Evolutionary conservation across 2,329 filamentous ascomycete genomes (phyloP).

Genomic region (Diplodia corticola): DNA sequence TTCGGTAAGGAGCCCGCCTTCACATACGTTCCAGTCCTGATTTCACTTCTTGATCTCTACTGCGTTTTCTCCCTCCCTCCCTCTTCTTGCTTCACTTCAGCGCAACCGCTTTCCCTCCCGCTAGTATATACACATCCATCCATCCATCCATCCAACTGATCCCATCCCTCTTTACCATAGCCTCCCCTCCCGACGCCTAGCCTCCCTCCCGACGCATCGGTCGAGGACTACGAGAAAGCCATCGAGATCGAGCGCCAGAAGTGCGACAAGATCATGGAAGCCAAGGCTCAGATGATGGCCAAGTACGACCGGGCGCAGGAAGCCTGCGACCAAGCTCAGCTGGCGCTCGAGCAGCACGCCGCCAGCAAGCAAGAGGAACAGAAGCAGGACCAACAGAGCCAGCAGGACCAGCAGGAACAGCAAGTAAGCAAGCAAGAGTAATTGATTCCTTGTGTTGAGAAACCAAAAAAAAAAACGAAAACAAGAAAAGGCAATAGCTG

Average conservation of each 20-base stretch:
- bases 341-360: neutral
- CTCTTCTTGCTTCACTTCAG: neutral
- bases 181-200: neutral
- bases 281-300: neutral
- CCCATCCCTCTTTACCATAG: neutral
- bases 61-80: neutral
- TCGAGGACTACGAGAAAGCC: slow-evolving; percentile 1
- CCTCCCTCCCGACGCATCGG: neutral
- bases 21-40: neutral
- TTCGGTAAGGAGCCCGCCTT: neutral
- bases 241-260: neutral
- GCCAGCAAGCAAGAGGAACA: too few species aligned
- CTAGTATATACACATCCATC: neutral
- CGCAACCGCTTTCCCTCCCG: too few species aligned
- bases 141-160: neutral
- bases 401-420: too few species aligned
- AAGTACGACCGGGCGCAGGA: neutral
- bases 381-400: too few species aligned
- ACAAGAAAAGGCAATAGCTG: too few species aligned
- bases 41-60: neutral
- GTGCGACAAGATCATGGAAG: neutral
- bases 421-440: too few species aligned
- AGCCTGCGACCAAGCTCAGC: neutral
- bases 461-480: too few species aligned
- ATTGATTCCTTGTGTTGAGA: too few species aligned